Base-by-base conservation (phyloP, 164 flowering plant species). In the Amborella trichopoda region DNA sequence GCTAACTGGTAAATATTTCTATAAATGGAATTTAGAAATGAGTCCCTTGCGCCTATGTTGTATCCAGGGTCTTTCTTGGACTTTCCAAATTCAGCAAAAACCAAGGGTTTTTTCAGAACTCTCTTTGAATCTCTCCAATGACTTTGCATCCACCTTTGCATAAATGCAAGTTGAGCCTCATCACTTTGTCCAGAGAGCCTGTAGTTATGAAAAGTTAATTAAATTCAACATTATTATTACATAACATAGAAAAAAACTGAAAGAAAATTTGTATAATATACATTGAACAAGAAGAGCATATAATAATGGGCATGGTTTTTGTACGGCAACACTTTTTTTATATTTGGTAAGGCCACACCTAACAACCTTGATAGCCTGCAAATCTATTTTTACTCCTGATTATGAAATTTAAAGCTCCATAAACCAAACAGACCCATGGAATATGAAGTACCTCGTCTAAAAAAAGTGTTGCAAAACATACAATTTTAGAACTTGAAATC, bases 21-120 rank as follows among this genome's bases (percentile, higher is more conserved):
- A 28, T 67, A 62, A 19, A 59, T 28, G 9, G 24, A 13, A n/a
- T 18, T 44, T 40, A 67, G 4, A 51, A 41, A 55, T 32, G 24
- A 11, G 26, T 62, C 55, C 23, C 67, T 36, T 2, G 12, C 30
- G 8, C 37, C 24, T 2, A 23, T n/a, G 2, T 18, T 32, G 41
- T 21, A 40, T 2, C 52, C 53, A 1, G 40, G 16, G 25, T 48
- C 53, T 40, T 41, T 47, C 40, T 48, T 48, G 9, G 41, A 47
- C 28, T 48, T 55, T 28, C 58, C 58, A 18, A 54, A 54, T 32
- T 54, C 58, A 12, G 50, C 34, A 2, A 66, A 44, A 16, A 62
- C 44, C 26, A 62, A 37, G 5, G 71, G 71, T 39, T 67, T 67
- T 42, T 49, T 62, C n/a, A 67, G 11, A 22, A 55, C 48, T 18